Conservation (phyloP, 805 yeast genomes). For the Nakazawaea peltata region DNA sequence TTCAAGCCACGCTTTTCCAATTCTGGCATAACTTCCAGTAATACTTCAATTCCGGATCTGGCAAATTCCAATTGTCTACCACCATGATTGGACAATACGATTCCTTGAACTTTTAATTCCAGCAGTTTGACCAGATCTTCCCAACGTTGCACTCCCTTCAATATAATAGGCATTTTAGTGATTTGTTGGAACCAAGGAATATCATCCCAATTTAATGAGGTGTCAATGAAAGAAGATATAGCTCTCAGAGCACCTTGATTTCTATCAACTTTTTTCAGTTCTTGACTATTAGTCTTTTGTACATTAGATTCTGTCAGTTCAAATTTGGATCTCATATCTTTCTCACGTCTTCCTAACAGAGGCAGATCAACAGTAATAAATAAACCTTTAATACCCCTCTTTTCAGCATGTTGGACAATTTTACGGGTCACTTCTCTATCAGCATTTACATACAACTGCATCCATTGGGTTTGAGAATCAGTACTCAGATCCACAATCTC, state of each 20-base stretch:
- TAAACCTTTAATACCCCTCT: constrained; percentile 69
- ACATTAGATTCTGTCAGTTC: constrained; percentile 26
- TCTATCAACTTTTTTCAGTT: constrained; percentile 44
- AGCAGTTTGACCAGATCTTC: constrained; percentile 74
- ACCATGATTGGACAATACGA: constrained; percentile 85
- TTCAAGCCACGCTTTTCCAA: constrained; percentile 37
- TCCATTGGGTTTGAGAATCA: constrained; percentile 75
- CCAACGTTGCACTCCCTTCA: constrained; percentile 80
- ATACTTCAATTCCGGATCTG: constrained; percentile 66
- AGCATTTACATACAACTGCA: constrained; percentile 76
- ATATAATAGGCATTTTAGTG: constrained; percentile 58
- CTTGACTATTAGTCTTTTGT: constrained; percentile 29
- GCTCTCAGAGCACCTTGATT: constrained; percentile 83
- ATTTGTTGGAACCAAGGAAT: constrained; percentile 43
- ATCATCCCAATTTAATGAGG: constrained; percentile 59
- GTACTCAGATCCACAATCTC: constrained; percentile 70
- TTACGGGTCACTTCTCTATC: constrained; percentile 59
- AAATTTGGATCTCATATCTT: constrained; percentile 69
- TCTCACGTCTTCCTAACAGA: constrained; percentile 83
- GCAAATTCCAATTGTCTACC: constrained; percentile 84
- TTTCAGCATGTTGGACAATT: constrained; percentile 64
- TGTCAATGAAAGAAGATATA: constrained; percentile 76
- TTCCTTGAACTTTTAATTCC: constrained; percentile 65
- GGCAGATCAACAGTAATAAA: constrained; percentile 94
- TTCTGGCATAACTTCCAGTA: constrained; percentile 60